A percentile compares a stretch with the other conserved stretches of the same genome.
Evolutionary conservation across 495 filamentous ascomycete species (phyloP).

Genomic region (Durotheca rogersii): DNA sequence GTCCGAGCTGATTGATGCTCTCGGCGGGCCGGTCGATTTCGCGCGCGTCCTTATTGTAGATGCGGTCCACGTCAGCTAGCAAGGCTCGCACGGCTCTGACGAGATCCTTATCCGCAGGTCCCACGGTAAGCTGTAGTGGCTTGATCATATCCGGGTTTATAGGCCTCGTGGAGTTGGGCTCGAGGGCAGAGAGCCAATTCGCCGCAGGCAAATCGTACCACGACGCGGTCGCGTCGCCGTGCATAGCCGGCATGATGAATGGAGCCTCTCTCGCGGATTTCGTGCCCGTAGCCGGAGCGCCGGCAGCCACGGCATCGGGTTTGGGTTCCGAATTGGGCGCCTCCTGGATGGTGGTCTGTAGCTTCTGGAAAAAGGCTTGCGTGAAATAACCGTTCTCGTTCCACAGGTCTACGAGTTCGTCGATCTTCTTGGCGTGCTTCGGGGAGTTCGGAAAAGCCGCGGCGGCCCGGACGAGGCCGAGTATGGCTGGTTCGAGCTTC

Average conservation of each 20-base stretch:
- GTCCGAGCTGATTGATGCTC: conserved; percentile 75
- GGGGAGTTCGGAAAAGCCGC: conserved; percentile 63
- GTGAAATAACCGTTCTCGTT: conserved; percentile 66
- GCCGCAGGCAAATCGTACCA: conserved; percentile 87
- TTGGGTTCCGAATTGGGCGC: conserved; percentile 31
- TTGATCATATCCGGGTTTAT: conserved; percentile 72
- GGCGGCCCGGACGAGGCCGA: conserved; percentile 60
- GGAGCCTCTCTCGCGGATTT: conserved; percentile 56
- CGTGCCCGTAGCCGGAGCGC: conserved; percentile 8
- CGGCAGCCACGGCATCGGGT: conserved; percentile 15
- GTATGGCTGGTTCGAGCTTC: conserved; percentile 61
- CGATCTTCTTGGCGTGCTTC: conserved; percentile 66
- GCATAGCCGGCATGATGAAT: conserved; percentile 69
- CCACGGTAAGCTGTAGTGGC: conserved; percentile 70
- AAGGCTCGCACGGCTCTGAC: conserved; percentile 66
- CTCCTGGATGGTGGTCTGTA: conserved; percentile 59
- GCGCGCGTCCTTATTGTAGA: conserved; percentile 51
- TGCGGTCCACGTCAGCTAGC: conserved; percentile 64
- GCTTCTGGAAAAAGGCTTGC: conserved; percentile 56
- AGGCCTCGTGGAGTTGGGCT: conserved; percentile 70
- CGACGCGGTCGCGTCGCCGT: conserved; percentile 72
- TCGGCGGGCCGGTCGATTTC: conserved; percentile 35
- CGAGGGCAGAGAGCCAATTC: conserved; percentile 75
- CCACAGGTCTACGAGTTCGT: conserved; percentile 73
- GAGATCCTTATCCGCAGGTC: conserved; percentile 68